These are phyloP conservation scores for Fagopyrum tataricum DNA, from an alignment of 148 eudicot species.

Conservation along the genomic window DNA sequence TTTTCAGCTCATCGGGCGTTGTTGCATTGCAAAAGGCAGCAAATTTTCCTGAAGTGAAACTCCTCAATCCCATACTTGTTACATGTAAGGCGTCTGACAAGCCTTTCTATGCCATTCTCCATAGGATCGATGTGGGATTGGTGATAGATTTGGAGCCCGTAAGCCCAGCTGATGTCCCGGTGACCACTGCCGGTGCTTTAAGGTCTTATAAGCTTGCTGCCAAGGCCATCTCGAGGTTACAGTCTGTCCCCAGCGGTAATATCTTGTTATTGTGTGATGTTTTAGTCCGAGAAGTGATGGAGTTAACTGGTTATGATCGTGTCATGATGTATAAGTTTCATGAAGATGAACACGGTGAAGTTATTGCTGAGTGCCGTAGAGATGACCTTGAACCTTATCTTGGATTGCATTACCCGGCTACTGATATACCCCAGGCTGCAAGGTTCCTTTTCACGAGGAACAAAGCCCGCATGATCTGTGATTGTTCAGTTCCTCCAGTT, in stretches of 20 bases:
- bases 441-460: constrained; percentile 78
- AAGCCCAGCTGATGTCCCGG: constrained; percentile 46
- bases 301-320: constrained; percentile 73
- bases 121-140: constrained; percentile 68
- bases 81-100: constrained; percentile 52
- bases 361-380: constrained; percentile 51
- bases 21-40: constrained; percentile 68
- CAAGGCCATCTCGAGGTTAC: constrained; percentile 62
- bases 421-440: constrained; percentile 90
- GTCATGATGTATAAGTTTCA: constrained; percentile 91
- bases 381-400: constrained; percentile 66
- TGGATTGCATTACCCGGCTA: constrained; percentile 87
- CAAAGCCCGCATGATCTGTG: constrained; percentile 84
- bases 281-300: constrained; percentile 57
- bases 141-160: constrained; percentile 82
- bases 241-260: constrained; percentile 58
- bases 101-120: constrained; percentile 75
- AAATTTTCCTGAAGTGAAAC: constrained; percentile 46
- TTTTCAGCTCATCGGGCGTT: constrained; percentile 51
- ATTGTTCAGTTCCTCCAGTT: constrained; percentile 58
- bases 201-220: constrained; percentile 79
- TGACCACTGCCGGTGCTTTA: constrained; percentile 67
- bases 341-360: constrained; percentile 92
- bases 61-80: constrained; percentile 70
- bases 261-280: constrained; percentile 62